Evolutionary conservation across 768 basidiomycete genomes (phyloP), one percentile per base, ranked within the genome.

Genomic region (Lactarius vividus): DNA sequence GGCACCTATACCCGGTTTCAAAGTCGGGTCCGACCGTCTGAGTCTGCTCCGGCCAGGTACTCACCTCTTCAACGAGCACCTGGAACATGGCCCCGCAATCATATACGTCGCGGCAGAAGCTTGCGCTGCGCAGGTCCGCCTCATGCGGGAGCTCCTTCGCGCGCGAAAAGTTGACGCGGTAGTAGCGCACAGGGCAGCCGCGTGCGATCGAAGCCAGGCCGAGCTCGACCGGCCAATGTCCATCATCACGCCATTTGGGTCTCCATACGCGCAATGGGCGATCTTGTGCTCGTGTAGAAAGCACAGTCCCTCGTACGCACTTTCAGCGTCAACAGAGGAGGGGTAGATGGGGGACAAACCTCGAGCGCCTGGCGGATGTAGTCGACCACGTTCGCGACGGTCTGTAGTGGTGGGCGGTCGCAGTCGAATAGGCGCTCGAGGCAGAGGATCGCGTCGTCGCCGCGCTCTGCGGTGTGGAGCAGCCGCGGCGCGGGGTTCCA

Each of bases 401-500:
- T 81, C 59, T 77, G 70, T 46, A 84, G 76, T 11, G 81, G 81
- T 15, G 82, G 83, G 11, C 79, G 69, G 69, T 81, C 76, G 71
- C 77, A 83, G 68, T 79, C 76, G 26, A 74, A 75, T 31, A 84
- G 78, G 23, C 78, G 77, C 61, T 81, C 80, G 71, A 84, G 73
- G 69, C 79, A 81, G 9, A 83, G 69, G 58, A 79, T 81, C 4
- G 79, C 76, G 35, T 74, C 70, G 16, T 78, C 76, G 23, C 73
- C 79, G 33, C 80, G 77, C 64, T 82, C 78, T 0, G 83, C 77
- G 1, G 78, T 78, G 63, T 77, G 75, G 16, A 82, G 71, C 11
- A 85, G 74, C 53, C 81, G 82, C 6, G 83, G 83, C 10, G 78
- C 74, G 8, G 83, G 79, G 68, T 85, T 85, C 84, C 84, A 84